phyloP scores from a whole-genome alignment of 2,329 filamentous ascomycete genomes.

The Diaporthe velutina region DNA sequence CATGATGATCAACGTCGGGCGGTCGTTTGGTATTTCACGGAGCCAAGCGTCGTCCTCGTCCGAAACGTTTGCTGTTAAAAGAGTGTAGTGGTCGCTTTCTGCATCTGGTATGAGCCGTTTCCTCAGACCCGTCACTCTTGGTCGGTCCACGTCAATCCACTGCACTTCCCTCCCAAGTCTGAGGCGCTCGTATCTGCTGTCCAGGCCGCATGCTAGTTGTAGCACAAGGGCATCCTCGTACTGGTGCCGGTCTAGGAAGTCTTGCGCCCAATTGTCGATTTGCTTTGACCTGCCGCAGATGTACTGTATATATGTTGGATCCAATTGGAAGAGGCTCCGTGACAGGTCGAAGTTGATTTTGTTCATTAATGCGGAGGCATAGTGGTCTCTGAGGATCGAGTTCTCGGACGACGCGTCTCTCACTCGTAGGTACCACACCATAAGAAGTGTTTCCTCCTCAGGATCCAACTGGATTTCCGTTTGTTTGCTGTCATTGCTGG shows the following conservation, averaged over 20 bases:
- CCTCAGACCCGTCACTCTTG: conserved; percentile 42
- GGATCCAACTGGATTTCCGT: conserved; percentile 14
- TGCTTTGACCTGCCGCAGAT: conserved; percentile 40
- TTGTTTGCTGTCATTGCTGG: not conserved
- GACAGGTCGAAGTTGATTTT: conserved; percentile 41
- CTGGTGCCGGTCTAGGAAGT: conserved; percentile 41
- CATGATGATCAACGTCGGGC: conserved; percentile 42
- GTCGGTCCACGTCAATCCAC: conserved; percentile 46
- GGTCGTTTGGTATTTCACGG: conserved; percentile 40
- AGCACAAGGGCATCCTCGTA: conserved; percentile 43
- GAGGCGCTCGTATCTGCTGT: conserved; percentile 42
- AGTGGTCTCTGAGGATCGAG: conserved; percentile 40
- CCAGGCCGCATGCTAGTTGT: conserved; percentile 45
- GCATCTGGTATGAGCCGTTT: conserved; percentile 41
- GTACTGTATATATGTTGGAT: conserved; percentile 41
- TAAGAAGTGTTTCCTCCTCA: conserved; percentile 20
- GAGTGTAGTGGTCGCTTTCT: conserved; percentile 31
- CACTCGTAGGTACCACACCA: conserved; percentile 32
- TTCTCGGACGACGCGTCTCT: conserved; percentile 27
- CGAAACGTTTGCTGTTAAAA: conserved; percentile 33
- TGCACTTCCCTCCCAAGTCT: conserved; percentile 33
- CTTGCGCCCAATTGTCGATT: conserved; percentile 43
- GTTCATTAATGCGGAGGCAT: conserved; percentile 42
- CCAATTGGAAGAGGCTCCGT: conserved; percentile 39
- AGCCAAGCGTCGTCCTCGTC: conserved; percentile 43